Base-by-base conservation (phyloP, 2,329 filamentous ascomycete species). In the Aspergillus sp. region DNA sequence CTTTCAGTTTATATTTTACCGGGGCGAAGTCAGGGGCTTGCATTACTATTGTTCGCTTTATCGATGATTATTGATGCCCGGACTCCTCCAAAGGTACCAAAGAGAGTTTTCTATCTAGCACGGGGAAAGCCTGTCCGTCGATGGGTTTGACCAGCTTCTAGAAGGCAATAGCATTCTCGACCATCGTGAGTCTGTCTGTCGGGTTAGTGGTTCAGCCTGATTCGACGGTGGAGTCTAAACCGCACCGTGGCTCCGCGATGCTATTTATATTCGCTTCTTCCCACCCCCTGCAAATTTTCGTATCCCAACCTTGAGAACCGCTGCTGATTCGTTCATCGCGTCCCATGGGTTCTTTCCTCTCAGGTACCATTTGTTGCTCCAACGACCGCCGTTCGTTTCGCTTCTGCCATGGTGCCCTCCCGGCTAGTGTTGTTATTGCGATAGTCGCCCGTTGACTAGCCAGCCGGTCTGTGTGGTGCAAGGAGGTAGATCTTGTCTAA, bases 211-310 rank as follows among this genome's bases (percentile, higher is more conserved):
- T 43, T 55, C 23, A 41, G 30, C 25, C 39, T 45, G 53, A 55
- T n/a, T 55, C 25, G 39, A n/a, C 25, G n/a, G 53, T 55, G 53
- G 53, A 47, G 53, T 55, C 53, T 25, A 28, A 45, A 47, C 53
- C 53, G 45, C 39, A 32, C 53, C 30, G 19, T 43, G 25, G 28
- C 39, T 55, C 43, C 17, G 32, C 32, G 10, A 36, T 55, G 36
- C 53, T 55, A 55, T 55, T 55, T 55, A 38, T 55, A 55, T 43
- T 45, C 53, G n/a, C 53, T 30, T 45, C 41, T 15, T 36, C 12
- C 12, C 28, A 28, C 32, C 32, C 19, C 53, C 53, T 55, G 53
- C 39, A 43, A 41, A 21, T 45, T 55, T 55, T 55, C 39, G 39
- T 32, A 45, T 47, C 43, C 39, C 36, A 17, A 39, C 25, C 47